Evolutionary conservation across 805 yeast species (phyloP).

Genomic region (Wickerhamomyces rabaulensis): DNA sequence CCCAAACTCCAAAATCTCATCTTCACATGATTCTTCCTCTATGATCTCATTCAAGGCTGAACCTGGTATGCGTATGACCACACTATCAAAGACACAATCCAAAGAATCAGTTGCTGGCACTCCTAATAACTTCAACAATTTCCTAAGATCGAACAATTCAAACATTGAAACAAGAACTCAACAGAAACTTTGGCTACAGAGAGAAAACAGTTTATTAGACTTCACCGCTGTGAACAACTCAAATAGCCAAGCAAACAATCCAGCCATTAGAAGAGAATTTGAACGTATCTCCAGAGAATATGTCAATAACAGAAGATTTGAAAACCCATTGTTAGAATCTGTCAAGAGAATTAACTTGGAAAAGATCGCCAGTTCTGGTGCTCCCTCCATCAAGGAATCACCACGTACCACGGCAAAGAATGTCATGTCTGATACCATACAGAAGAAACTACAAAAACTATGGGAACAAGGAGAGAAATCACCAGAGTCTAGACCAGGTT

Average conservation of each 20-base stretch:
- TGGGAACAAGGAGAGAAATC: slow-evolving; percentile 20
- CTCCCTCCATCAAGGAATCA: background rate
- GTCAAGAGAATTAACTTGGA: slow-evolving; percentile 41
- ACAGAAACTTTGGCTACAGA: slow-evolving; percentile 77
- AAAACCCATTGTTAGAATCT: slow-evolving; percentile 65
- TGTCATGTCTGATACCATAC: slow-evolving; percentile 13
- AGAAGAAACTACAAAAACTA: slow-evolving; percentile 17
- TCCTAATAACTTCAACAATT: slow-evolving; percentile 36
- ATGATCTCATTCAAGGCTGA: slow-evolving; percentile 20
- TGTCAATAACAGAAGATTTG: slow-evolving; percentile 59
- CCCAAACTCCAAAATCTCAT: slow-evolving; percentile 6
- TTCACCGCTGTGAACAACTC: slow-evolving; percentile 23
- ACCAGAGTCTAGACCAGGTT: slow-evolving; percentile 4
- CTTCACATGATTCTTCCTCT: slow-evolving; percentile 17
- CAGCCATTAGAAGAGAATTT: slow-evolving; percentile 67
- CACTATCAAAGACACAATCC: slow-evolving; percentile 18
- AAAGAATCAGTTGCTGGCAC: slow-evolving; percentile 16
- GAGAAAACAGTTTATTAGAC: slow-evolving; percentile 69
- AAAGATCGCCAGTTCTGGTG: background rate
- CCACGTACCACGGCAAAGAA: background rate
- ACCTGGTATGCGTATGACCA: slow-evolving; percentile 21
- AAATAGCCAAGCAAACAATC: slow-evolving; percentile 20
- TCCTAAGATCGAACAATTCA: slow-evolving; percentile 31
- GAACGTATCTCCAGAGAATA: slow-evolving; percentile 76
- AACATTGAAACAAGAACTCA: slow-evolving; percentile 69